Percentiles rank a stretch among this genome's conserved stretches.
These are phyloP conservation scores for Solanum chmielewskii DNA, from an alignment of 257 asterid genomes.

Conservation along the genomic window DNA sequence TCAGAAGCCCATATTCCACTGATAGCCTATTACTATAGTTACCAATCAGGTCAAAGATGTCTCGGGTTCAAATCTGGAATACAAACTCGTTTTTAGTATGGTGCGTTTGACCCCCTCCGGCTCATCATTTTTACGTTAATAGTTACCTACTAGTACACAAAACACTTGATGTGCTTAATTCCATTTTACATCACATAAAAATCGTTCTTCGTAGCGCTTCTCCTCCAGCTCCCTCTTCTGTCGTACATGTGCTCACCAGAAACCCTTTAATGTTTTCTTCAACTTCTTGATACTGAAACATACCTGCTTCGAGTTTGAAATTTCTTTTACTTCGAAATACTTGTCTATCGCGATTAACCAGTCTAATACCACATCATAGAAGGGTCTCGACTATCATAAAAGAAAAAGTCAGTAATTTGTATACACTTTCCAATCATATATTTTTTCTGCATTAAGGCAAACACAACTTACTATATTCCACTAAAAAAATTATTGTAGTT, in stretches of 20 bases:
- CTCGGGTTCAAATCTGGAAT: accelerated
- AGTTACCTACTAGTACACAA: not conserved
- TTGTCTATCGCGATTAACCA: too few species aligned
- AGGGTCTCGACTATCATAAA: too few species aligned
- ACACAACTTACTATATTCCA: not conserved
- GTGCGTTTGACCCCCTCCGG: not conserved
- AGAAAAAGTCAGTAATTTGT: not conserved
- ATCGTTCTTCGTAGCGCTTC: not conserved
- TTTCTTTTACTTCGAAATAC: too few species aligned
- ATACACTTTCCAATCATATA: not conserved
- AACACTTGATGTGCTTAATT: not conserved
- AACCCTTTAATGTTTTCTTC: not conserved
- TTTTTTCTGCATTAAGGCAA: not conserved
- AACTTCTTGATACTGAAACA: not conserved
- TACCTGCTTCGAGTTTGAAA: not conserved
- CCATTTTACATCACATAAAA: not conserved
- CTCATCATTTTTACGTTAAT: not conserved
- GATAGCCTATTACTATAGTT: not conserved
- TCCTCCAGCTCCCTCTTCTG: not conserved
- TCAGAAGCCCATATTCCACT: not conserved
- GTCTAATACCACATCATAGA: too few species aligned
- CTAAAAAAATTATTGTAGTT: not conserved
- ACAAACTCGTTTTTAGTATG: not conserved
- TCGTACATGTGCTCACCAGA: not conserved
- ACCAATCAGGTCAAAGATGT: not conserved